Evolutionary conservation across 805 yeast species (phyloP), one percentile per base, ranked within the genome.

Genomic region (Candida suzukii): DNA sequence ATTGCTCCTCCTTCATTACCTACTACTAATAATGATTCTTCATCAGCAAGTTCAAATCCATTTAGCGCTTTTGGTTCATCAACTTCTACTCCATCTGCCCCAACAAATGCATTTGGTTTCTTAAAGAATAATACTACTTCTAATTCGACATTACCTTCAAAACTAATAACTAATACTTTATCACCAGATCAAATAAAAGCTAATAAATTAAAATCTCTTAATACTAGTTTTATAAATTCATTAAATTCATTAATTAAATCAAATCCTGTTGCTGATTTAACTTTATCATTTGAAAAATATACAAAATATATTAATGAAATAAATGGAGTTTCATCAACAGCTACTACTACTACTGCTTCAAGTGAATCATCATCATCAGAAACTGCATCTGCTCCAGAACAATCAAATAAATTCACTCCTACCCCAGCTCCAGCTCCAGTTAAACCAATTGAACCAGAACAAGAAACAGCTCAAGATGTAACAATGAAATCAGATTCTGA

Each of bases 121-220:
- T 33, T 40, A 14, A 33, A 32, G 31, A 30, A 30, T 17, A 14
- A 3, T 16, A 17, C 42, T 13, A 18, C 19, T 18, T n/a, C 41
- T 4, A 12, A 37, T 18, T 7, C 40, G 11, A 19, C 39, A 9
- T n/a, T n/a, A n/a, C n/a, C n/a, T n/a, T n/a, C n/a, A n/a, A n/a
- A n/a, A n/a, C n/a, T n/a, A n/a, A 16, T 40, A 3, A 5, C 41
- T 10, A 18, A 30, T 28, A 28, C 18, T 8, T 2, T 17, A 14
- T n/a, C 21, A 24, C 10, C 29, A 3, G 29, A 24, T 10, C 20
- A 72, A n/a, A 19, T 67, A 16, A 69, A 63, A 43, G 61, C 71
- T 21, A 68, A 68, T 14, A 77, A 77, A 53, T 53, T 80, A 30
- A 76, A 72, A 50, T 90, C 95, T 1, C 65, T 86, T 53, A 84